Percentiles rank a stretch among this genome's conserved stretches.
These are phyloP conservation scores for Boletus barrowsii DNA, from an alignment of 768 basidiomycete genomes.

Conservation along the genomic window DNA sequence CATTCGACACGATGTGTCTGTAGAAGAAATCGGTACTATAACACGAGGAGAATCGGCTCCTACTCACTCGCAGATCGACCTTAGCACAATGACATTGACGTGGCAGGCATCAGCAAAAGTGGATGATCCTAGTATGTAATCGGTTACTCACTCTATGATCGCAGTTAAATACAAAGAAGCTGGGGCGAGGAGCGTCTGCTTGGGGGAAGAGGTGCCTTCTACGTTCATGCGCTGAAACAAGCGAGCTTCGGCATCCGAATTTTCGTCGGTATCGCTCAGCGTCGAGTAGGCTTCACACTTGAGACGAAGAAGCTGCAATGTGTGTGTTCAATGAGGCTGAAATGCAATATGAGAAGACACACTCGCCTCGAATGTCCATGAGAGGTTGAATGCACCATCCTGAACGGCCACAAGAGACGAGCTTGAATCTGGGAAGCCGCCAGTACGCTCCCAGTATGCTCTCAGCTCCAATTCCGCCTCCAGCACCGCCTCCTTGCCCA, in stretches of 20 bases:
- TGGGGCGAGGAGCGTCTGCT: slow-evolving; percentile 62
- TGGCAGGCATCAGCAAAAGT: slow-evolving; percentile 28
- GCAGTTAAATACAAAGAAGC: slow-evolving; percentile 90
- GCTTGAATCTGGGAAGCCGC: slow-evolving; percentile 33
- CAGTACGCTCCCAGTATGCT: slow-evolving; percentile 81
- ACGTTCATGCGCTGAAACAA: slow-evolving; percentile 60
- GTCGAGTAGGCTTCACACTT: slow-evolving; percentile 91
- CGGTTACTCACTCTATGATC: slow-evolving; percentile 75
- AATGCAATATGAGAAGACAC: neutral
- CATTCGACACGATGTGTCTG: slow-evolving; percentile 82
- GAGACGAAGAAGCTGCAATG: slow-evolving; percentile 62
- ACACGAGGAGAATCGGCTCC: slow-evolving; percentile 28
- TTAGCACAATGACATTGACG: slow-evolving; percentile 30
- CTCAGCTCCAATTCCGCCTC: slow-evolving; percentile 92
- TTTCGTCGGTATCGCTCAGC: slow-evolving; percentile 77
- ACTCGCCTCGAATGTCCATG: slow-evolving; percentile 72
- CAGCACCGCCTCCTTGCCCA: slow-evolving; percentile 88
- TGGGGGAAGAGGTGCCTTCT: slow-evolving; percentile 50
- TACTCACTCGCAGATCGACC: slow-evolving; percentile 81
- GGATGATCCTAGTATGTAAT: slow-evolving; percentile 14
- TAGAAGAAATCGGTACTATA: slow-evolving; percentile 4
- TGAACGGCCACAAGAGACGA: slow-evolving; percentile 36
- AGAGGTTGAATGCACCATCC: slow-evolving; percentile 63
- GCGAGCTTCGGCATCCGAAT: slow-evolving; percentile 58
- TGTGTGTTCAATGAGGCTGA: slow-evolving; percentile 10